A percentile compares a stretch with the other conserved stretches of the same genome.
Evolutionary conservation across 2,329 filamentous ascomycete species (phyloP).

Genomic region (Biscogniauxia sp.): DNA sequence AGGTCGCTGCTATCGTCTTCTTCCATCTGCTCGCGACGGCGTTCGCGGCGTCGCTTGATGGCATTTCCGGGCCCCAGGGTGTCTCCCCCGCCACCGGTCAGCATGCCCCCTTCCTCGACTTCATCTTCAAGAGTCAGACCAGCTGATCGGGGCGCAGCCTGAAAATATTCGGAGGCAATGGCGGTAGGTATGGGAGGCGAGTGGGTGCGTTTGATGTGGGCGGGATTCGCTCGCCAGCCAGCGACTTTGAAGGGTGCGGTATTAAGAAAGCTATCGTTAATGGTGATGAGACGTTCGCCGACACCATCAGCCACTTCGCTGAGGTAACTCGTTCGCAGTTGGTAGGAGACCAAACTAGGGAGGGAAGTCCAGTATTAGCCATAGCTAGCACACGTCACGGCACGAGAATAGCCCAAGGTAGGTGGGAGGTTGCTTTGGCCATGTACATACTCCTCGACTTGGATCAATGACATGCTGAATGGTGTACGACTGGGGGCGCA

Average conservation of each 20-base stretch:
- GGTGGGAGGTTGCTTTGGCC: no score
- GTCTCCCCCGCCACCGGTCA: constrained; percentile 65
- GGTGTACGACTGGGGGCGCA: not conserved
- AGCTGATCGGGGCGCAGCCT: constrained; percentile 60
- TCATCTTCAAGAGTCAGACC: constrained; percentile 68
- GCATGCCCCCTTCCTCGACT: constrained; percentile 69
- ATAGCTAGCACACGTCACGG: constrained; percentile 14
- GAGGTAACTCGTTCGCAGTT: constrained; percentile 77
- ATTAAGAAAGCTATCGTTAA: constrained; percentile 77
- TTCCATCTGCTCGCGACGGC: constrained; percentile 70
- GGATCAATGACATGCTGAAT: constrained; percentile 29
- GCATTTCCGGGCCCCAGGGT: constrained; percentile 67
- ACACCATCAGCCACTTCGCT: constrained; percentile 79
- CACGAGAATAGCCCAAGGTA: no score
- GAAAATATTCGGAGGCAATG: constrained; percentile 80
- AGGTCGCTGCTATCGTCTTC: constrained; percentile 85
- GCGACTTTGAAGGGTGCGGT: constrained; percentile 79
- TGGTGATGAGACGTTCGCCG: constrained; percentile 77
- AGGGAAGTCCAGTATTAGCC: not conserved
- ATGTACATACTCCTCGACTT: constrained; percentile 30
- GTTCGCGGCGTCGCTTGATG: constrained; percentile 60
- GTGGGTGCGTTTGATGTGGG: constrained; percentile 78
- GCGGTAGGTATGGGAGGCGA: constrained; percentile 84
- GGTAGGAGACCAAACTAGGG: constrained; percentile 73
- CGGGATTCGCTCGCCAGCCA: constrained; percentile 72